phyloP scores from a whole-genome alignment of 495 filamentous ascomycete genomes.

The Penicillium odoratum region DNA sequence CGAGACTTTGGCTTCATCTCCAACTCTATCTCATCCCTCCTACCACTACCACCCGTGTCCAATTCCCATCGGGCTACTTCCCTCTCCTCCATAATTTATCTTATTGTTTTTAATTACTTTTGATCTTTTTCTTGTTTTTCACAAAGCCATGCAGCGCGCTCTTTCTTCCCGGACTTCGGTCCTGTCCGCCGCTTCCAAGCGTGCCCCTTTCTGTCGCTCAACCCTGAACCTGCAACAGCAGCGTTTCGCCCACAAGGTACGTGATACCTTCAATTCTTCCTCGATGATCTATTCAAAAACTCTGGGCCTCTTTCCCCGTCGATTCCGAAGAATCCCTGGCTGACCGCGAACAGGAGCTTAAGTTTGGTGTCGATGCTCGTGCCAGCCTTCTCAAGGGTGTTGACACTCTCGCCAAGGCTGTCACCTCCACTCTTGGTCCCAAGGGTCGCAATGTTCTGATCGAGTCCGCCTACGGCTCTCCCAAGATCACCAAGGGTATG shows the following conservation, averaged over 20 bases:
- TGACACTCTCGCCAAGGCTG: conserved; percentile 93
- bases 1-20: conserved; percentile 51
- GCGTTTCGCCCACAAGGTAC: conserved; percentile 92
- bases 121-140: conserved; percentile 30
- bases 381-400: conserved; percentile 89
- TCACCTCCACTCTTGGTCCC: conserved; percentile 93
- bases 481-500: conserved; percentile 98
- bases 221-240: conserved; percentile 74
- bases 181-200: conserved; percentile 66
- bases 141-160: conserved; percentile 66
- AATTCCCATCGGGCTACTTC: conserved; percentile 27
- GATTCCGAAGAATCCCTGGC: conserved; percentile 22
- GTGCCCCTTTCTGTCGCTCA: conserved; percentile 46
- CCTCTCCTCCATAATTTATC: conserved; percentile 20
- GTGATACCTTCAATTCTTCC: conserved; percentile 23
- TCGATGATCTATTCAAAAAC: conserved; percentile 4
- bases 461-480: conserved; percentile 95
- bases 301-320: conserved; percentile 17
- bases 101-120: conserved; percentile 27
- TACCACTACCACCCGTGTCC: conserved; percentile 18
- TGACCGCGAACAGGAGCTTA: conserved; percentile 72
- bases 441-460: conserved; percentile 98
- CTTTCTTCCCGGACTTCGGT: conserved; percentile 67
- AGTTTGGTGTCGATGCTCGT: conserved; percentile 95
- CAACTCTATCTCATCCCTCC: conserved; percentile 23